Conservation (phyloP, 805 yeast genomes). For the Yueomyces sp. region DNA sequence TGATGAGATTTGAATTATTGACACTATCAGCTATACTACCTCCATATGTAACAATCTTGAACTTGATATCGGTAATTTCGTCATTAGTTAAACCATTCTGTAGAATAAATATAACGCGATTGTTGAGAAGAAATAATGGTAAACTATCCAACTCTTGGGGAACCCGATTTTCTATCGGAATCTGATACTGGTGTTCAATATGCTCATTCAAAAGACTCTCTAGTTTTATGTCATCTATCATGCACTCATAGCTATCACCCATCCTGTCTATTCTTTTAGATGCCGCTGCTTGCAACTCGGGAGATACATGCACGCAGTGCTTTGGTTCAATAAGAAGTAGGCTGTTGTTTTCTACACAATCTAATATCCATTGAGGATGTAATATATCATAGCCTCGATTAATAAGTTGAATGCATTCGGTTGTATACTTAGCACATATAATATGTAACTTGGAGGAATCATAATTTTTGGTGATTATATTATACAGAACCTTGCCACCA, state of each 20-base stretch:
- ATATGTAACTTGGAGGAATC: constrained; percentile 11
- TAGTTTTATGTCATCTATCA: neutral
- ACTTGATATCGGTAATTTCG: neutral
- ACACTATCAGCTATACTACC: constrained; percentile 26
- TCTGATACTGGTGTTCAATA: no score
- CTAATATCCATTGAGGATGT: constrained; percentile 59
- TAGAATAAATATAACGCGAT: constrained; percentile 24
- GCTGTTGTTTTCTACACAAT: constrained; percentile 28
- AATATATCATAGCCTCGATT: constrained; percentile 47
- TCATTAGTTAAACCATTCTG: constrained; percentile 2
- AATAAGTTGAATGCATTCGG: constrained; percentile 26
- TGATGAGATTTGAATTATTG: constrained; percentile 26
- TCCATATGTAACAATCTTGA: constrained; percentile 29
- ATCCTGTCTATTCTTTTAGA: constrained; percentile 34
- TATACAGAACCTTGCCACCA: constrained; percentile 38
- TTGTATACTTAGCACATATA: constrained; percentile 29
- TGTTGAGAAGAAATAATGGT: constrained; percentile 25
- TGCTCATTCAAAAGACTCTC: no score
- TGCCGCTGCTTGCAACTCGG: constrained; percentile 16
- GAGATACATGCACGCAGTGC: constrained; percentile 36
- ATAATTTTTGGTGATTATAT: constrained; percentile 14
- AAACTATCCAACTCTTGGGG: constrained; percentile 1
- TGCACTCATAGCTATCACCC: constrained; percentile 44
- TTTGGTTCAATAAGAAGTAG: constrained; percentile 46
- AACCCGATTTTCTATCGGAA: neutral